These are phyloP conservation scores for Pyricularia sp. DNA, from an alignment of 2,329 filamentous ascomycete species.

Conservation along the genomic window DNA sequence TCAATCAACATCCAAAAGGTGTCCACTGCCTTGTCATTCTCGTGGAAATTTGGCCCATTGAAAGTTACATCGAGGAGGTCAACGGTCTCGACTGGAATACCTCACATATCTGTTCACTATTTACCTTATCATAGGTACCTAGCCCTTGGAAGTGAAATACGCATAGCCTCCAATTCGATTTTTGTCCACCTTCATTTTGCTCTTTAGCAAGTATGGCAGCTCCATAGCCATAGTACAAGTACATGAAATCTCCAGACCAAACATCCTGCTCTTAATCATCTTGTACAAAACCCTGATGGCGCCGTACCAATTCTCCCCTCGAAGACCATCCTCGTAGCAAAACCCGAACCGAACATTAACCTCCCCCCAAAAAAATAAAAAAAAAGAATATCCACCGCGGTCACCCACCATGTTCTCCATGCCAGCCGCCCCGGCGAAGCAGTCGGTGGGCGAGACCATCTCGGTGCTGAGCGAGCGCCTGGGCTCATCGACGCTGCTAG, in stretches of 20 bases:
- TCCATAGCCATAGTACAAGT: background rate
- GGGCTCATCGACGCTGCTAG: conserved; percentile 77
- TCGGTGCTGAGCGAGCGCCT: conserved; percentile 77
- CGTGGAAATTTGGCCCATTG: background rate
- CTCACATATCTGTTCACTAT: background rate
- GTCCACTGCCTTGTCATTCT: background rate
- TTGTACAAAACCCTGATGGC: background rate
- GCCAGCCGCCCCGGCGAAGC: conserved; percentile 70
- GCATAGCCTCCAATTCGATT: background rate
- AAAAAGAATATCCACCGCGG: background rate
- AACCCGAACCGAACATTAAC: background rate
- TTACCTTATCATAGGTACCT: background rate
- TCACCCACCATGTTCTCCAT: conserved; percentile 46
- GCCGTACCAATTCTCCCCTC: background rate
- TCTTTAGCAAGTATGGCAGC: background rate
- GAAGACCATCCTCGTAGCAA: background rate
- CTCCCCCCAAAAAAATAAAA: background rate
- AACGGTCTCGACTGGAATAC: background rate
- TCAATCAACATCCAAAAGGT: background rate
- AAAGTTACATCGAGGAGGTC: background rate
- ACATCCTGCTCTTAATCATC: background rate
- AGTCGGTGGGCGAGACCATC: conserved; percentile 92
- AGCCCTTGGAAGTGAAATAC: background rate
- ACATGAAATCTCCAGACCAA: background rate
- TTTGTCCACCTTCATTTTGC: background rate